phyloP scores from a whole-genome alignment of 2,329 filamentous ascomycete genomes.

The Nothophaeocryptopus gaeumannii region DNA sequence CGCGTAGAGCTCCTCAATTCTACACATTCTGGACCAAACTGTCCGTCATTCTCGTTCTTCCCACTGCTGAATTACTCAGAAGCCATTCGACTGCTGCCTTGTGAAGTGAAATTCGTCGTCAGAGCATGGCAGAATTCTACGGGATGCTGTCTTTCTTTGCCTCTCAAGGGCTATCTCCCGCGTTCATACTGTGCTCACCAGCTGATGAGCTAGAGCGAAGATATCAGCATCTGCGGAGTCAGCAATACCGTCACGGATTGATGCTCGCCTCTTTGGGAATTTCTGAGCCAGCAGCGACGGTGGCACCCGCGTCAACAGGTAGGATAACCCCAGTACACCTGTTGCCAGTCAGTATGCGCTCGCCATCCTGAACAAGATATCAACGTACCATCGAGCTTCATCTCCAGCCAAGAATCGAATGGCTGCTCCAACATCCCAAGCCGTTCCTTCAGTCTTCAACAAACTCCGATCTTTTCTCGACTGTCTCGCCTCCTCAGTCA shows the following conservation, averaged over 20 bases:
- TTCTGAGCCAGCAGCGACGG: conserved; percentile 43
- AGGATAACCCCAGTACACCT: conserved; percentile 43
- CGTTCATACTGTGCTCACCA: too few species aligned
- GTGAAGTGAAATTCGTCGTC: too few species aligned
- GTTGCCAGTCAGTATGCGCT: neutral
- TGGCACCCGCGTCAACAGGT: conserved; percentile 50
- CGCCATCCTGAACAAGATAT: conserved; percentile 18
- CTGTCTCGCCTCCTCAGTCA: conserved; percentile 51
- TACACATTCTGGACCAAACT: too few species aligned
- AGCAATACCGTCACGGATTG: conserved; percentile 1
- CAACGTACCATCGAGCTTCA: conserved; percentile 50
- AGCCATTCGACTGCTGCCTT: too few species aligned
- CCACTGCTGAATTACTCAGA: too few species aligned
- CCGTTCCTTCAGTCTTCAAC: conserved; percentile 54
- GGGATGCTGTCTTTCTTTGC: too few species aligned
- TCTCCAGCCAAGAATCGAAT: conserved; percentile 53
- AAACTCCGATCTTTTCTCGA: conserved; percentile 50
- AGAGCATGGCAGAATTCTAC: too few species aligned
- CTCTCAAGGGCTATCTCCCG: too few species aligned
- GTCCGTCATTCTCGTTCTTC: too few species aligned
- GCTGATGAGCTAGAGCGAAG: too few species aligned
- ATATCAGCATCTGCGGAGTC: too few species aligned
- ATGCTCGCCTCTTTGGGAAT: conserved; percentile 32
- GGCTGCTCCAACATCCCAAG: conserved; percentile 53
- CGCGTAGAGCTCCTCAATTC: too few species aligned